These are phyloP conservation scores for Plasmopara viticola DNA, from an alignment of 352 stramenopile species.

Conservation along the genomic window DNA sequence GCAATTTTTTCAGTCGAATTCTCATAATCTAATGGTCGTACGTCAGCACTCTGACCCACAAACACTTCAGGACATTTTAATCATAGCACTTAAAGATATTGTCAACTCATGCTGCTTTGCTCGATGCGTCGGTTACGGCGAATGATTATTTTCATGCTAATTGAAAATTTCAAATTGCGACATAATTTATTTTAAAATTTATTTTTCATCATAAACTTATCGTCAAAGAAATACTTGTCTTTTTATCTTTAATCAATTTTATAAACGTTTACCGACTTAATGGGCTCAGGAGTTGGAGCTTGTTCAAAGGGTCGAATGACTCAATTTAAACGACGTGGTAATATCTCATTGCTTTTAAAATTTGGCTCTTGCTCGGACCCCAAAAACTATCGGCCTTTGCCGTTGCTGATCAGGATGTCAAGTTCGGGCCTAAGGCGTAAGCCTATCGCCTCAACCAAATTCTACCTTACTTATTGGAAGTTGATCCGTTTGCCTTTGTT, in stretches of 20 bases:
- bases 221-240: too few relatives aligned
- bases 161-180: too few relatives aligned
- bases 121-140: background rate
- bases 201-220: too few relatives aligned
- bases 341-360: conserved; percentile 2
- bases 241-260: background rate
- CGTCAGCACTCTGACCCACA: background rate
- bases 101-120: background rate
- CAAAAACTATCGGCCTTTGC: background rate
- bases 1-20: conserved; percentile 6
- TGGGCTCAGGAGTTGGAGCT: background rate
- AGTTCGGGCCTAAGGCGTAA: background rate
- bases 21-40: background rate
- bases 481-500: background rate
- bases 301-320: background rate
- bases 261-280: background rate
- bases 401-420: background rate
- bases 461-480: background rate
- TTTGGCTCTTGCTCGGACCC: background rate
- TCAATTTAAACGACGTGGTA: background rate
- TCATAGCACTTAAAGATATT: background rate
- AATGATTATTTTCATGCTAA: background rate
- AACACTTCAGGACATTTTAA: conserved; percentile 1
- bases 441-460: background rate
- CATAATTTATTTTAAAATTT: too few relatives aligned